phyloP scores from a whole-genome alignment of 768 basidiomycete genomes.

The Tylopilus balloui region DNA sequence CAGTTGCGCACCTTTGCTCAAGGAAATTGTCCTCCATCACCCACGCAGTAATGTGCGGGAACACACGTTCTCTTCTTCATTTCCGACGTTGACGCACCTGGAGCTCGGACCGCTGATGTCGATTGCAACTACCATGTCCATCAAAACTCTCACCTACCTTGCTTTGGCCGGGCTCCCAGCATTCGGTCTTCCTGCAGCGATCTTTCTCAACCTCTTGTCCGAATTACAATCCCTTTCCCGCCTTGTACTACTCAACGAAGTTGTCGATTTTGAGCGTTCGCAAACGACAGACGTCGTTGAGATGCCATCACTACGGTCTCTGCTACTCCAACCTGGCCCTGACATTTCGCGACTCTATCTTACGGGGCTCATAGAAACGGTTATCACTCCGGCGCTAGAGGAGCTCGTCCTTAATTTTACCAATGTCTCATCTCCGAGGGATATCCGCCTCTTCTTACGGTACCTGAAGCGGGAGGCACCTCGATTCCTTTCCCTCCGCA shows the following conservation, averaged over 20 bases:
- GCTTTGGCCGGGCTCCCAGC: conserved; percentile 22
- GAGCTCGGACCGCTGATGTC: conserved; percentile 21
- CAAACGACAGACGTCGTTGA: conserved; percentile 7
- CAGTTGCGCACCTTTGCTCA: conserved; percentile 22
- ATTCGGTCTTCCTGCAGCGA: conserved; percentile 18
- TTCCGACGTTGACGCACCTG: conserved; percentile 20
- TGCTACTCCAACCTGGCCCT: conserved; percentile 23
- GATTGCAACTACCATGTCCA: conserved; percentile 17
- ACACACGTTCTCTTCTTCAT: conserved; percentile 16
- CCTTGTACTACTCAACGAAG: conserved; percentile 26
- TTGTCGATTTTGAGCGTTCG: conserved; percentile 24
- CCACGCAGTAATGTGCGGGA: conserved; percentile 11
- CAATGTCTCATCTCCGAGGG: conserved; percentile 23
- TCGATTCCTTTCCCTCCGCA: conserved; percentile 23
- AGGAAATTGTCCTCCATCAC: conserved; percentile 26
- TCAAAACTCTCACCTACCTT: conserved; percentile 20
- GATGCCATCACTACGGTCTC: conserved; percentile 17
- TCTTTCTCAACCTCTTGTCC: conserved; percentile 23
- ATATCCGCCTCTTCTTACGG: conserved; percentile 28
- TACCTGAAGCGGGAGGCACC: conserved; percentile 26
- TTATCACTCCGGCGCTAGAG: conserved; percentile 23
- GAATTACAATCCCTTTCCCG: conserved; percentile 19
- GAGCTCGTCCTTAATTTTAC: conserved; percentile 27
- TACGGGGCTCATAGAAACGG: conserved; percentile 20
- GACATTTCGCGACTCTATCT: conserved; percentile 29